Percentiles rank a stretch among this genome's conserved stretches.
Conservation (phyloP, 371 early-diverging fungal species). For the Mortierella sp. region DNA sequence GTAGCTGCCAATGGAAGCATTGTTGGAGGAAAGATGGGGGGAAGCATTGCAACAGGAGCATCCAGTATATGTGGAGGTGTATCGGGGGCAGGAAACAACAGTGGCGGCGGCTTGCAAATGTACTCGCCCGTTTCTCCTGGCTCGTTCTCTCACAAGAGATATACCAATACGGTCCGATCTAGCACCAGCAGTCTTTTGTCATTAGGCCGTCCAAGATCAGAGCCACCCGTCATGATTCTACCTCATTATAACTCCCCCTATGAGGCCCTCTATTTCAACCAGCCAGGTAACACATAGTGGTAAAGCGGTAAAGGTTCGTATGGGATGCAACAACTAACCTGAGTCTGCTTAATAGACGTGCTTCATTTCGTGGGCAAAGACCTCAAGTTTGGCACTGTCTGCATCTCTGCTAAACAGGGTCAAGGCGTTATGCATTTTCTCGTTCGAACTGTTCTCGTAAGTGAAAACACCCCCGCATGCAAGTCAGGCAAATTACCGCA, state of each 20-base stretch:
- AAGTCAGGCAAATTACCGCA: too few relatives aligned
- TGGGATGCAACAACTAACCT: neutral
- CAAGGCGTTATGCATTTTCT: constrained; percentile 34
- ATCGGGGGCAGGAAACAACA: neutral
- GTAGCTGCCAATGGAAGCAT: constrained; percentile 6
- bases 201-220: constrained; percentile 24
- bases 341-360: constrained; percentile 15
- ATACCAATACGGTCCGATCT: constrained; percentile 36
- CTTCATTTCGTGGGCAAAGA: constrained; percentile 44
- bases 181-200: constrained; percentile 36
- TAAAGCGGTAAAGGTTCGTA: neutral
- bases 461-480: neutral
- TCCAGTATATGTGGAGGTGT: constrained; percentile 12
- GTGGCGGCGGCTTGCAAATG: constrained; percentile 4
- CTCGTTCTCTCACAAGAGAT: constrained; percentile 14
- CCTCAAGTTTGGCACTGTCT: constrained; percentile 35
- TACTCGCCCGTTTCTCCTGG: constrained; percentile 22
- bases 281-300: constrained; percentile 22
- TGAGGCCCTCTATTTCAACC: constrained; percentile 33
- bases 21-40: too few relatives aligned
- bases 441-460: constrained; percentile 45
- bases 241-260: constrained; percentile 53
- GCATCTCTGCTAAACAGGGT: constrained; percentile 26
- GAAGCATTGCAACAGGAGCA: too few relatives aligned
- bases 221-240: constrained; percentile 49